Evolutionary conservation across 495 filamentous ascomycete species (phyloP).

Genomic region (Amorphotheca resinae): DNA sequence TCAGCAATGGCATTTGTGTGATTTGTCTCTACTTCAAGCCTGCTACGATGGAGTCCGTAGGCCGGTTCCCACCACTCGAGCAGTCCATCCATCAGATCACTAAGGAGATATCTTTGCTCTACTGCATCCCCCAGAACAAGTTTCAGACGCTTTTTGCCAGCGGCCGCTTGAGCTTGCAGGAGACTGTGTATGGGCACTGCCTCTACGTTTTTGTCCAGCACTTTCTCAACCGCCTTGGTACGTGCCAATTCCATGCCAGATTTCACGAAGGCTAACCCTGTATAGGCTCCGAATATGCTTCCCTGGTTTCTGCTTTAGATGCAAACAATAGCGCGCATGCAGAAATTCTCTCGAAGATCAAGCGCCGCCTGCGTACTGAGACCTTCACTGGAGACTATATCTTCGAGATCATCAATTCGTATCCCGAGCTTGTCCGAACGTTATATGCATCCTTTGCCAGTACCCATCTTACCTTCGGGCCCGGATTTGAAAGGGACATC

Average conservation of each 20-base stretch:
- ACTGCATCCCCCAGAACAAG: constrained; percentile 96
- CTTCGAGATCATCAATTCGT: constrained; percentile 85
- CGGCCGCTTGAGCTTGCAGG: constrained; percentile 85
- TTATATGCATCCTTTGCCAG: constrained; percentile 88
- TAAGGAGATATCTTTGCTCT: constrained; percentile 92
- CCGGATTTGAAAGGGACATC: constrained; percentile 47
- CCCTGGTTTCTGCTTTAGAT: constrained; percentile 72
- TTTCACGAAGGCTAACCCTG: constrained; percentile 3
- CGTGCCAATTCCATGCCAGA: background rate
- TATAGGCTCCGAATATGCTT: constrained; percentile 67
- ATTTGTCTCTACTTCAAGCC: constrained; percentile 90
- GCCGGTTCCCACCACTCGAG: constrained; percentile 64
- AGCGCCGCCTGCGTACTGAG: constrained; percentile 86
- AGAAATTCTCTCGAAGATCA: constrained; percentile 88
- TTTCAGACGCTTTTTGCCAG: constrained; percentile 79
- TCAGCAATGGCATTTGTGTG: constrained; percentile 94
- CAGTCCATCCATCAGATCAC: constrained; percentile 97
- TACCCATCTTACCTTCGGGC: constrained; percentile 75
- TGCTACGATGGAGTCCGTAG: constrained; percentile 26
- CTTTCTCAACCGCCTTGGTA: constrained; percentile 83
- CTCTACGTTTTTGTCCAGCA: constrained; percentile 96
- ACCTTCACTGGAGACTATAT: constrained; percentile 98
- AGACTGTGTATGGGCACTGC: constrained; percentile 93
- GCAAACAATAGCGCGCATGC: constrained; percentile 69
- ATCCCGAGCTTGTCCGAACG: constrained; percentile 76